phyloP scores from a whole-genome alignment of 1,284 basidiomycete genomes.

The Cutaneotrichosporon cavernicola region DNA sequence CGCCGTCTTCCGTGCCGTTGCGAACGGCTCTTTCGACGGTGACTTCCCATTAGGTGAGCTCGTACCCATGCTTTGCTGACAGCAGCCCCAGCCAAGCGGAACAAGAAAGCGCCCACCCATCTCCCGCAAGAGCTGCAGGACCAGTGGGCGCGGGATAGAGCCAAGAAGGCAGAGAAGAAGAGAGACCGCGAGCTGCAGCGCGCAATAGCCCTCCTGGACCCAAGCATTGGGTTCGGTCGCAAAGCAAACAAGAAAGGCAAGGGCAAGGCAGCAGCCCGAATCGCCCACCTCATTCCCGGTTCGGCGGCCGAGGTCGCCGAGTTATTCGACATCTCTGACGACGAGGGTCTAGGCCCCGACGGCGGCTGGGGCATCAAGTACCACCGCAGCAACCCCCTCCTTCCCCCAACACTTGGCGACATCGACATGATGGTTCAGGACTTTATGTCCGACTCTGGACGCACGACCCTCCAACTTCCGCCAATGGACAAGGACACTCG shows the following conservation, averaged over 20 bases:
- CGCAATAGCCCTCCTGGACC: constrained; percentile 11
- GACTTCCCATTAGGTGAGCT: constrained; percentile 46
- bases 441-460: constrained; percentile 64
- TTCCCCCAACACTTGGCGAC: constrained; percentile 25
- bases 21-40: constrained; percentile 62
- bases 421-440: constrained; percentile 67
- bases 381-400: constrained; percentile 14
- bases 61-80: not conserved
- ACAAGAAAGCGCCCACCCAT: constrained; percentile 57
- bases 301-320: constrained; percentile 46
- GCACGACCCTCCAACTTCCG: constrained; percentile 64
- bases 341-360: constrained; percentile 7
- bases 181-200: constrained; percentile 59
- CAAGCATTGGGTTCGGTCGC: constrained; percentile 1
- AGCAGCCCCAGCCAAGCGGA: constrained; percentile 40
- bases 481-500: constrained; percentile 71
- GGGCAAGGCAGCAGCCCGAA: constrained; percentile 33
- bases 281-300: constrained; percentile 45
- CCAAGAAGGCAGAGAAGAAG: constrained; percentile 76
- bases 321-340: constrained; percentile 45
- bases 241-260: constrained; percentile 61
- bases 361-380: constrained; percentile 19
- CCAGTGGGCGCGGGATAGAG: constrained; percentile 77
- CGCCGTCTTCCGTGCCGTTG: constrained; percentile 64
- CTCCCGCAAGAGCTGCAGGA: constrained; percentile 65